Evolutionary conservation across 371 early-diverging fungal genomes (phyloP), one percentile per base, ranked within the genome.

Genomic region (Rhizomucor pusillus): DNA sequence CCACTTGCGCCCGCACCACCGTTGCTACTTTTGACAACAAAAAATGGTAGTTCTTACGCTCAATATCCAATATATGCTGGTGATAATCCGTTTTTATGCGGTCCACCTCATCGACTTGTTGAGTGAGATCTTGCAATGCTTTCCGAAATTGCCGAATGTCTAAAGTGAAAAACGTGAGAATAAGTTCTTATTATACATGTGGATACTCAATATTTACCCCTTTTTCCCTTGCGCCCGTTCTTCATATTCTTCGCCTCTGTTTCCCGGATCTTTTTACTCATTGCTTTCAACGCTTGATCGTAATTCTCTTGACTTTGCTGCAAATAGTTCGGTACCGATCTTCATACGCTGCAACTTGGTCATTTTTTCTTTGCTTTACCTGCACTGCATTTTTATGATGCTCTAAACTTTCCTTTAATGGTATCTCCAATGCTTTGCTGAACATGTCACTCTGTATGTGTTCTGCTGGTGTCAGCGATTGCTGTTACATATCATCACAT

Each of bases 91-190:
- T 41, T 29, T 80, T 77, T 57, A 80, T 69, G 9, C 65, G 61
- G 36, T 80, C 81, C 41, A 80, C 49, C 20, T 80, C 77, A 55
- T 80, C 81, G 24, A 80, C 76, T 51, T 80, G 77, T 51, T 59
- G 60, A 19, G 77, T 75, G 36, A 77, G 50, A 23, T 75, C 74
- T 40, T 70, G 65, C 14, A 80, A 47, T 1, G 74, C 73, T 47
- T 74, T 68, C 14, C 76, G 62, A 57, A 71, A 73, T 48, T 79
- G 77, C 44, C 64, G 50, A n/a, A 77, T 43, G 52, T 75, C 75
- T 74, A 54, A 12, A 3, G 11, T 41, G 41, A 5, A 41, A 41
- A 4, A 14, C 11, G 5, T 5, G 16, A 11, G 16, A 41, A n/a
- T n/a, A n/a, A n/a, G n/a, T n/a, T n/a, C n/a, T 12, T 24, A 35